Percentiles rank a stretch among this genome's conserved stretches.
These are phyloP conservation scores for Emmonsia crescens DNA, from an alignment of 2,329 filamentous ascomycete genomes.

Conservation along the genomic window DNA sequence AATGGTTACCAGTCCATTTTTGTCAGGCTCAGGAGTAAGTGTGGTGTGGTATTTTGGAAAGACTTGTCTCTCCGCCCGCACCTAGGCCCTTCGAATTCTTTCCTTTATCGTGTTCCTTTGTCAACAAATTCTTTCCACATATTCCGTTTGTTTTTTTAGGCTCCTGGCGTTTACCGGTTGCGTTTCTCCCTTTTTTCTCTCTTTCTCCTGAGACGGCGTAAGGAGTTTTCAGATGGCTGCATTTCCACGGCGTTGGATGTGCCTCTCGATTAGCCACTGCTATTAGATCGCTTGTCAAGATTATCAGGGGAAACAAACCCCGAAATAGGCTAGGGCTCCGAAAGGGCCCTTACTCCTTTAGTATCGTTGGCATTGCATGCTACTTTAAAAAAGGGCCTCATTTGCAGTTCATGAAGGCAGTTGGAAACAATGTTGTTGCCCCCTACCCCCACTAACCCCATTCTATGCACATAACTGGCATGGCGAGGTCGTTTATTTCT, in stretches of 20 bases:
- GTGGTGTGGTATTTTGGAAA: background rate
- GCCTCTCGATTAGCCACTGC: background rate
- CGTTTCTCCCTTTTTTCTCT: background rate
- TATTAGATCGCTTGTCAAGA: constrained; percentile 12
- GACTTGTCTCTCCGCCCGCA: background rate
- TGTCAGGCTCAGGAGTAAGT: background rate
- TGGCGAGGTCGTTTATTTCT: background rate
- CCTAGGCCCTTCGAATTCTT: background rate
- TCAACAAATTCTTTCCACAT: background rate
- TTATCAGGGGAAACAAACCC: constrained; percentile 14
- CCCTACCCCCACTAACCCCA: background rate
- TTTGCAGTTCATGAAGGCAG: background rate
- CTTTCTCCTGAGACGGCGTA: background rate
- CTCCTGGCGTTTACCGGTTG: background rate
- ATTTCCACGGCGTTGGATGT: background rate
- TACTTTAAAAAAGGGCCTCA: background rate
- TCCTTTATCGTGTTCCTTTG: background rate
- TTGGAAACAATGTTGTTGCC: background rate
- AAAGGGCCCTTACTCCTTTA: background rate
- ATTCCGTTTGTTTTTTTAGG: background rate
- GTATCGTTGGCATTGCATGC: background rate
- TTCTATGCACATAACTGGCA: background rate
- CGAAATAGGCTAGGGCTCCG: background rate
- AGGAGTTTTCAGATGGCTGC: background rate
- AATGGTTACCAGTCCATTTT: background rate